Evolutionary conservation across 2,329 filamentous ascomycete species (phyloP).

Genomic region (Penicillium sp.): DNA sequence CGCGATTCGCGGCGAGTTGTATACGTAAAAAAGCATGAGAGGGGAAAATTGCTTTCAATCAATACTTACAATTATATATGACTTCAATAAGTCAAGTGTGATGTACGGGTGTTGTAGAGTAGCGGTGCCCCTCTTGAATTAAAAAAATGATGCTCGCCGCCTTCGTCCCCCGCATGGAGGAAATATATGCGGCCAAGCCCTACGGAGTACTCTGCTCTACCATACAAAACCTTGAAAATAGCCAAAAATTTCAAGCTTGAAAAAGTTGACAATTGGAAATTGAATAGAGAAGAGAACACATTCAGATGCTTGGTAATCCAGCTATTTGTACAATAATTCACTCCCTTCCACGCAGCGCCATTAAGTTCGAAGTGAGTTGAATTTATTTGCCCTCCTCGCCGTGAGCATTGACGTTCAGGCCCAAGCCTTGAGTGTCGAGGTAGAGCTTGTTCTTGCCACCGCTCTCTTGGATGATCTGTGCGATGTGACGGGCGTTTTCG

Average conservation of each 20-base stretch:
- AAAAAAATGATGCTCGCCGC: slow-evolving; percentile 35
- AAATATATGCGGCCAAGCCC: slow-evolving; percentile 15
- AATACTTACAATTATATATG: slow-evolving; percentile 4
- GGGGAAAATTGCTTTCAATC: background rate
- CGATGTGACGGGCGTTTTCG: slow-evolving; percentile 90
- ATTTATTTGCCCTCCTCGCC: slow-evolving; percentile 36
- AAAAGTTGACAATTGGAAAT: background rate
- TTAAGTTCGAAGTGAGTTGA: slow-evolving; percentile 22
- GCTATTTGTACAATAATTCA: slow-evolving; percentile 42
- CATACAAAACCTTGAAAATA: background rate
- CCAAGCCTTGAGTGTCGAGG: slow-evolving; percentile 86
- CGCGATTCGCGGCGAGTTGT: background rate
- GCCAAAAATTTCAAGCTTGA: background rate
- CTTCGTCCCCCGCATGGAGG: slow-evolving; percentile 30
- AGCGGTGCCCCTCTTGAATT: slow-evolving; percentile 17
- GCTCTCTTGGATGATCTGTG: slow-evolving; percentile 80
- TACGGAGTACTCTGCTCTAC: background rate
- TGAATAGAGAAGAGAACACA: slow-evolving; percentile 37
- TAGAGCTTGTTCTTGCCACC: slow-evolving; percentile 91
- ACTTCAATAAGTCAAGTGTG: background rate
- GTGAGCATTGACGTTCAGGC: slow-evolving; percentile 72
- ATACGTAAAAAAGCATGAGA: background rate
- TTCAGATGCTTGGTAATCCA: slow-evolving; percentile 33
- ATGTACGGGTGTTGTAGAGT: slow-evolving; percentile 1
- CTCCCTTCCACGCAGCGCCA: slow-evolving; percentile 20